Conservation (phyloP, 306 rosid species). For the Morella rubra region DNA sequence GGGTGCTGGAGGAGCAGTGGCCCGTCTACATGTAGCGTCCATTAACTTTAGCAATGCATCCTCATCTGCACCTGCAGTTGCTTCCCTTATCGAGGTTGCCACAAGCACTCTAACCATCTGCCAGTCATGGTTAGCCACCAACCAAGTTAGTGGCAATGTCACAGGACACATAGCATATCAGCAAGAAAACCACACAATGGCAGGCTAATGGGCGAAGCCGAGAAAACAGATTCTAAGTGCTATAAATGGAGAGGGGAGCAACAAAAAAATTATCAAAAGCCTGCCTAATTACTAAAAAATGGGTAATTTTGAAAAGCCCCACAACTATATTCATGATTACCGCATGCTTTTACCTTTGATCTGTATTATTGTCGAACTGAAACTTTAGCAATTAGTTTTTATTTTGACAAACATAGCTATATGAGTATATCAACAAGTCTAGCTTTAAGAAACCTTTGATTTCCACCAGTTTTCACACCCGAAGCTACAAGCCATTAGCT, state of each 20-base stretch:
- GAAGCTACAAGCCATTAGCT: background rate
- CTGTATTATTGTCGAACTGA: background rate
- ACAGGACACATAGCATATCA: background rate
- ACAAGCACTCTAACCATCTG: conserved; percentile 96
- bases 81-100: conserved; percentile 90
- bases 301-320: too few species aligned
- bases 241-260: background rate
- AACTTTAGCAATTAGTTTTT: background rate
- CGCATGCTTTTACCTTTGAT: background rate
- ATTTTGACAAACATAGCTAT: too few species aligned
- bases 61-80: conserved; percentile 86
- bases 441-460: too few species aligned
- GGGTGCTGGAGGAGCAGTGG: conserved; percentile 97
- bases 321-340: background rate
- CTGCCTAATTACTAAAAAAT: too few species aligned
- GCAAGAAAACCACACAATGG: background rate
- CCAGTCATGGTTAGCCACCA: conserved; percentile 24
- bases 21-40: conserved; percentile 90
- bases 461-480: too few species aligned
- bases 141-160: background rate
- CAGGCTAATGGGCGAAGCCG: background rate
- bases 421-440: too few species aligned
- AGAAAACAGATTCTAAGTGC: too few species aligned
- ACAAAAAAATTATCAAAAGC: background rate
- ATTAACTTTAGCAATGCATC: conserved; percentile 72